Evolutionary conservation across 1,284 basidiomycete species (phyloP), one percentile per base, ranked within the genome.

Genomic region (Quambalaria eucalypti): DNA sequence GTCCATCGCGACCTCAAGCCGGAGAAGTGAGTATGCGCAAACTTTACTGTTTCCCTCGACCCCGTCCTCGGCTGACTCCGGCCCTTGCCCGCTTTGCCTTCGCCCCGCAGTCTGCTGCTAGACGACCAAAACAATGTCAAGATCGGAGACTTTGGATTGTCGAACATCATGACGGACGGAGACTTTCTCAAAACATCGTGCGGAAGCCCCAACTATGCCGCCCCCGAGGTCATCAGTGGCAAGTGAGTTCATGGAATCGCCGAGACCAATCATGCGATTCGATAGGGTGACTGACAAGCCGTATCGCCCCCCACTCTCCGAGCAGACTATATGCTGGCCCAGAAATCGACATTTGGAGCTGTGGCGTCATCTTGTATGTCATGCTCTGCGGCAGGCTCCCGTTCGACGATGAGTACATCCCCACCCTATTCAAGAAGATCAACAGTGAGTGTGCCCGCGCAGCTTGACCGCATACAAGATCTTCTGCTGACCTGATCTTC

Each of bases 1-100:
- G 88, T 96, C 52, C 93, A 98, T 77, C 64, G 68, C 14, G 66
- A 68, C 50, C 56, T 75, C 28, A 75, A 75, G 51, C 73, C 73
- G 12, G 73, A 75, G 51, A 75, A 73, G 60, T 55, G 39, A 50
- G 56, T 48, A 4, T 21, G 25, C 36, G 36, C 3, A 4, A 3
- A 10, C 10, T 5, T 12, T 53, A n/a, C n/a, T n/a, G n/a, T n/a
- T n/a, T n/a, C n/a, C n/a, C n/a, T n/a, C n/a, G n/a, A n/a, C n/a
- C n/a, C n/a, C n/a, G n/a, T n/a, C n/a, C n/a, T n/a, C n/a, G n/a
- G n/a, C n/a, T n/a, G n/a, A n/a, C n/a, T n/a, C n/a, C n/a, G n/a
- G n/a, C n/a, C n/a, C n/a, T n/a, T n/a, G n/a, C n/a, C n/a, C n/a
- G n/a, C n/a, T n/a, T 14, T 6, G 28, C 38, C 6, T 40, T 26